phyloP scores from a whole-genome alignment of 345 rosid species.

The Iberis pinnata region DNA sequence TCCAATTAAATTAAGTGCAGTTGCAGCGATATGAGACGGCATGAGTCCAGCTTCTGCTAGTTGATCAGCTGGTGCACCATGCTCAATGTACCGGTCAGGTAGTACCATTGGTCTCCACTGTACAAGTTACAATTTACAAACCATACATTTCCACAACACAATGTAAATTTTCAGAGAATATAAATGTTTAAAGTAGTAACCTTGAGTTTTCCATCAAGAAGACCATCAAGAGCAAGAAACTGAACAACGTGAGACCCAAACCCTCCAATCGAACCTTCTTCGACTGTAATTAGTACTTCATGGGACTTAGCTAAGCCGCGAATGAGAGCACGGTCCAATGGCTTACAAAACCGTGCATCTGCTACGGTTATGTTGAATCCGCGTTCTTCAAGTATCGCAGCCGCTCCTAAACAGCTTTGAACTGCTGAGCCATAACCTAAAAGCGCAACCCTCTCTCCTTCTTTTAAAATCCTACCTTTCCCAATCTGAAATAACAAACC shows the following conservation, averaged over 20 bases:
- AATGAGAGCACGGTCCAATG: slow-evolving; percentile 63
- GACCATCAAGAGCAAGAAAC: slow-evolving; percentile 58
- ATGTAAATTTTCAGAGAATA: background rate
- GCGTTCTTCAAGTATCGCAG: slow-evolving; percentile 35
- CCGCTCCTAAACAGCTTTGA: slow-evolving; percentile 62
- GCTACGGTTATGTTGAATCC: slow-evolving; percentile 57
- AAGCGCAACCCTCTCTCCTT: slow-evolving; percentile 65
- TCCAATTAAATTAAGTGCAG: slow-evolving; percentile 60
- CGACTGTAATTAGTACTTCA: slow-evolving; percentile 65
- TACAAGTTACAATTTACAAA: background rate
- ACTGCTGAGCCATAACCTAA: slow-evolving; percentile 78
- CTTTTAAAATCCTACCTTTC: slow-evolving; percentile 65
- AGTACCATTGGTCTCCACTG: slow-evolving; percentile 92
- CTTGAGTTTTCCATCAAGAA: slow-evolving; percentile 72
- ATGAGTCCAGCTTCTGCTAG: slow-evolving; percentile 69
- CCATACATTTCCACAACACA: background rate
- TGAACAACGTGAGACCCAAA: slow-evolving; percentile 79
- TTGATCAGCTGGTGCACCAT: slow-evolving; percentile 77
- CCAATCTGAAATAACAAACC: slow-evolving; percentile 43
- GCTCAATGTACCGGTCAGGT: slow-evolving; percentile 72
- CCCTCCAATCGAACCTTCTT: slow-evolving; percentile 90
- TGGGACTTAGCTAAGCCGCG: slow-evolving; percentile 58
- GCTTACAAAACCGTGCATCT: slow-evolving; percentile 92
- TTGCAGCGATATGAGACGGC: slow-evolving; percentile 83
- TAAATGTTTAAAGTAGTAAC: slow-evolving; percentile 8